Evolutionary conservation across 2,329 filamentous ascomycete species (phyloP), one percentile per base, ranked within the genome.

Genomic region (Aspergillus luchuensis): DNA sequence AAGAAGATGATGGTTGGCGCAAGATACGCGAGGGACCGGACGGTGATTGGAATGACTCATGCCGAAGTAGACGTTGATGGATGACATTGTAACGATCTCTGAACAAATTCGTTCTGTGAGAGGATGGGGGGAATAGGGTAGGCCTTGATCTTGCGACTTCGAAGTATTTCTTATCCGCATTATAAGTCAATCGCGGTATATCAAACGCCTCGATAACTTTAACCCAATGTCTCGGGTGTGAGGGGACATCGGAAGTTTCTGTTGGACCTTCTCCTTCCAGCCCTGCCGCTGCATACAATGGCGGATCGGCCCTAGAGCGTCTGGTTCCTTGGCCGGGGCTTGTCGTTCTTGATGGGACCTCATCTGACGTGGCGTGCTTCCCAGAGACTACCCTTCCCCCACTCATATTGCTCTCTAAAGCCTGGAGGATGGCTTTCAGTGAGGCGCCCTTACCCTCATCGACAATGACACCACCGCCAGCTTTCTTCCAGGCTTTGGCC

Each of bases 81-180:
- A 98, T 89, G 57, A 98, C 85, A 69, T 97, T 90, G 75, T 96
- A 98, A 64, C 93, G 86, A 74, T 97, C 93, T 66, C 92, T 87
- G 78, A 97, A 97, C 48, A 95, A 81, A 3, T 87, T 82, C 1
- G 92, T 97, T 76, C 96, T 97, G 71, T 93, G 90, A 5, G 88
- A 86, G 15, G 92, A 87, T 8, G 86, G 81, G 0, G 96, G 92
- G 64, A 99, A 81, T 43, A 94, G 73, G 1, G 89, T 89, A 13
- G 90, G 85, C 65, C 87, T 87, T 11, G 84, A 82, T 4, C 82
- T 81, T 56, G 89, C 83, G 71, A 86, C 87, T 70, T 98, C 91
- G 72, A 98, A 97, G 71, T 97, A 91, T 72, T 96, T 97, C 80
- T 96, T 97, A 41, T 76, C 75, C 28, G 73, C 71, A 58, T 81